These are phyloP conservation scores for Smithsoniella earleae DNA, from an alignment of 163 green algal genomes.

Conservation along the genomic window DNA sequence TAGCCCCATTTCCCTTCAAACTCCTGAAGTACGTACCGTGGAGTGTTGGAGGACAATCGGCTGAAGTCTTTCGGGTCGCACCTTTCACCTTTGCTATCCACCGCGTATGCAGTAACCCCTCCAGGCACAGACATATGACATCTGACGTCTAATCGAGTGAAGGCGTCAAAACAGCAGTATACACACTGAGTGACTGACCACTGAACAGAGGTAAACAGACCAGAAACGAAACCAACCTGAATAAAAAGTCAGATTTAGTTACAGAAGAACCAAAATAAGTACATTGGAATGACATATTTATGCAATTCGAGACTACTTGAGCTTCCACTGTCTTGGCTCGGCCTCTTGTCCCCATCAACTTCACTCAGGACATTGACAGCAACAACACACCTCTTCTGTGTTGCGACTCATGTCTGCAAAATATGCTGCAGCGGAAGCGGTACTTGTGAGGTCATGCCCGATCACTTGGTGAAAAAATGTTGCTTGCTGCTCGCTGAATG, in stretches of 20 bases:
- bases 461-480: constrained; percentile 25
- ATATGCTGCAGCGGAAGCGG: constrained; percentile 2
- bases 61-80: too few species aligned
- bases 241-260: not conserved
- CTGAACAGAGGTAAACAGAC: constrained; percentile 2
- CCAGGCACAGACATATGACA: constrained; percentile 25
- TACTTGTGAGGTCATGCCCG: constrained; percentile 19
- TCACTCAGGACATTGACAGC: not conserved
- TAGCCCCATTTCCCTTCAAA: not conserved
- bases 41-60: too few species aligned
- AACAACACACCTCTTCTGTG: constrained; percentile 3
- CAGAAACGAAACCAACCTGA: constrained; percentile 22
- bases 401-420: constrained; percentile 6
- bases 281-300: not conserved
- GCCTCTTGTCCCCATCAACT: not conserved
- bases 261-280: not conserved
- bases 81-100: constrained; percentile 24
- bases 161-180: constrained; percentile 23
- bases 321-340: not conserved
- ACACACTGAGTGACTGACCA: constrained; percentile 26
- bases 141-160: constrained; percentile 12
- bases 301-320: not conserved
- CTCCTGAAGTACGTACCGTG: not conserved
- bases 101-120: constrained; percentile 12
- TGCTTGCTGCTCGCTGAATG: constrained; percentile 11